Evolutionary conservation across 192 early-diverging fungal genomes (phyloP).

Genomic region (Chytriomyces confervae): DNA sequence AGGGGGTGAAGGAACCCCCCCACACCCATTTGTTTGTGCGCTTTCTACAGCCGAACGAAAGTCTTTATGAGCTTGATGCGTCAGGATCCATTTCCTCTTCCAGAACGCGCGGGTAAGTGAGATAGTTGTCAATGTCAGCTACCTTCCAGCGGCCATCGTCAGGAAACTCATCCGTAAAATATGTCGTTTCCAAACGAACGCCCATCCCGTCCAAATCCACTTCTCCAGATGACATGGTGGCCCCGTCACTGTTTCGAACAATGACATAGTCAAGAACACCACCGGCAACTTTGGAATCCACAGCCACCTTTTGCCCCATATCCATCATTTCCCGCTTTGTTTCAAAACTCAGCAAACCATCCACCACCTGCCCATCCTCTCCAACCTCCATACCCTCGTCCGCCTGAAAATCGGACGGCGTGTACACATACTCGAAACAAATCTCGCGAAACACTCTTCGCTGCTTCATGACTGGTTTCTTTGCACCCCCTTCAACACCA

Average conservation of each 20-base stretch:
- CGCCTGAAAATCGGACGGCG: background rate
- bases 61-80: no score
- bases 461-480: background rate
- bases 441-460: constrained; percentile 6
- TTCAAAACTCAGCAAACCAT: constrained; percentile 12
- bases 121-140: constrained; percentile 23
- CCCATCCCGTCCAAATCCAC: constrained; percentile 28
- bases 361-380: background rate
- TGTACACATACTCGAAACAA: constrained; percentile 16
- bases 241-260: constrained; percentile 3
- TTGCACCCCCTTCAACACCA: no score
- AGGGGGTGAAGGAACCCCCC: no score
- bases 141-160: constrained; percentile 20
- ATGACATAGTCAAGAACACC: background rate
- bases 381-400: background rate
- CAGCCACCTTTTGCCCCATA: background rate
- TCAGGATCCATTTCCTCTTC: constrained; percentile 16
- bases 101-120: constrained; percentile 7
- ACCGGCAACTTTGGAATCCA: constrained; percentile 9
- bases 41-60: no score
- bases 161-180: constrained; percentile 19
- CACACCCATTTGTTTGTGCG: no score
- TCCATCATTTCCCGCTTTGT: constrained; percentile 3
- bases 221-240: background rate
- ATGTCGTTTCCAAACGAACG: constrained; percentile 13